Evolutionary conservation across 345 rosid species (phyloP), one percentile per base, ranked within the genome.

Genomic region (Chamaenerion angustifolium): DNA sequence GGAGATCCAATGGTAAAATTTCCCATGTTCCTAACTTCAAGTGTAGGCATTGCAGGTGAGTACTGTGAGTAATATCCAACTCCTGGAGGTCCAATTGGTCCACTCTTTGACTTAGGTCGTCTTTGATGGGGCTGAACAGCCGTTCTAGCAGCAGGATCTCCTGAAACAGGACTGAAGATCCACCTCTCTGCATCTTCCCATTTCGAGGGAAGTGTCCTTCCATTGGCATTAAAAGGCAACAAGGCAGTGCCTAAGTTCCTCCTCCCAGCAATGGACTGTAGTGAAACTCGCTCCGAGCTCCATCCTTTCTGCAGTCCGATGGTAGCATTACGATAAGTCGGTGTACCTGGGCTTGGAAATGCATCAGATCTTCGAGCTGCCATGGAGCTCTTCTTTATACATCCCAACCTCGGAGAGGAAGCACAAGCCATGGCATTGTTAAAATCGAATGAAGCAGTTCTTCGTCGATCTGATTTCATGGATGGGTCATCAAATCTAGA

Each of bases 151-250:
- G 48, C 69, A 61, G 78, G 71, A 58, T 83, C 95, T 16, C 79
- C 82, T 6, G 84, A 71, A 56, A 86, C 76, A 14, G 98, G 98
- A 74, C 98, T 92, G 43, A 78, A 63, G 57, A 92, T 92, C 98
- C 98, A 92, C 70, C 98, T 76, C 83, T 92, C 98, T 4, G 98
- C 98, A 63, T 92, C 98, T 72, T 92, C 98, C 98, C 98, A 92
- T 45, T 92, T 92, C 0, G 96, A 92, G 40, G 98, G 98, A 68
- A 92, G 69, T 11, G 89, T 74, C 70, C 80, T 78, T 43, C 93
- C 95, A 53, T 79, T 83, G 49, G 43, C 37, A 66, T 74, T 79
- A 18, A 69, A 64, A 50, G 93, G 85, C 61, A 77, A 65, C 45
- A 81, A 52, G 8, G 73, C 72, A 49, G 72, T 75, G 55, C 72